phyloP scores from a whole-genome alignment of 1,139 yeast species.

The Taiozyma sp. region DNA sequence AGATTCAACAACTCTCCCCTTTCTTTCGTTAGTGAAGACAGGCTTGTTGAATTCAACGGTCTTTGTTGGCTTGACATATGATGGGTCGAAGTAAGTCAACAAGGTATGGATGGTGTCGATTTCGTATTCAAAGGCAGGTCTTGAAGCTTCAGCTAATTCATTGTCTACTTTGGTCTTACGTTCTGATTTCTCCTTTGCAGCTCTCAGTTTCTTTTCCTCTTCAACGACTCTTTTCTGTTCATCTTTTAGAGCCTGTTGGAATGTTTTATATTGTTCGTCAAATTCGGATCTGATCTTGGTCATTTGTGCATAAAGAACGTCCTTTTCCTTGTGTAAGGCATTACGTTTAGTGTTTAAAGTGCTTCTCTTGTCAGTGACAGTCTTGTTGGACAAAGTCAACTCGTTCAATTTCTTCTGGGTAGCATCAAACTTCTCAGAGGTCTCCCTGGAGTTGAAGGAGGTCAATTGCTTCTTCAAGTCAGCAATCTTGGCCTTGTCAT shows the following conservation, averaged over 20 bases:
- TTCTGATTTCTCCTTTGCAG: constrained; percentile 56
- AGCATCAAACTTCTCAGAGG: constrained; percentile 48
- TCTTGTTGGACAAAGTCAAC: constrained; percentile 59
- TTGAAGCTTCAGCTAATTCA: constrained; percentile 62
- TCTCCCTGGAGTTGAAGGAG: constrained; percentile 42
- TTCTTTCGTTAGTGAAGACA: constrained; percentile 26
- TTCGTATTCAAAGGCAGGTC: constrained; percentile 82
- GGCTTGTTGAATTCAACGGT: constrained; percentile 26
- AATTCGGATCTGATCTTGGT: constrained; percentile 64
- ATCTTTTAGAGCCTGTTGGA: constrained; percentile 62
- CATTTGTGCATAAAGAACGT: constrained; percentile 59
- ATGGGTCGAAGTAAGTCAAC: constrained; percentile 72
- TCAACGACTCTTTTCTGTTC: constrained; percentile 71
- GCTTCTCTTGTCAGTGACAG: constrained; percentile 63
- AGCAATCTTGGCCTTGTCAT: constrained; percentile 71
- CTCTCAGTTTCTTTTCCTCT: constrained; percentile 53
- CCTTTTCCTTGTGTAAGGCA: constrained; percentile 65
- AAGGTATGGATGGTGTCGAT: constrained; percentile 69
- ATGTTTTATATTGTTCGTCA: constrained; percentile 67
- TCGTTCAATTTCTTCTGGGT: constrained; percentile 56
- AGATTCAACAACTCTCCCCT: constrained; percentile 46
- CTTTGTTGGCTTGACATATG: constrained; percentile 56
- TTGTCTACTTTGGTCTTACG: constrained; percentile 64
- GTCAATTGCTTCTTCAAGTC: constrained; percentile 69
- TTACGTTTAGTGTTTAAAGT: constrained; percentile 61